phyloP scores from a whole-genome alignment of 2,329 filamentous ascomycete species.

The Aspergillus intermedius region DNA sequence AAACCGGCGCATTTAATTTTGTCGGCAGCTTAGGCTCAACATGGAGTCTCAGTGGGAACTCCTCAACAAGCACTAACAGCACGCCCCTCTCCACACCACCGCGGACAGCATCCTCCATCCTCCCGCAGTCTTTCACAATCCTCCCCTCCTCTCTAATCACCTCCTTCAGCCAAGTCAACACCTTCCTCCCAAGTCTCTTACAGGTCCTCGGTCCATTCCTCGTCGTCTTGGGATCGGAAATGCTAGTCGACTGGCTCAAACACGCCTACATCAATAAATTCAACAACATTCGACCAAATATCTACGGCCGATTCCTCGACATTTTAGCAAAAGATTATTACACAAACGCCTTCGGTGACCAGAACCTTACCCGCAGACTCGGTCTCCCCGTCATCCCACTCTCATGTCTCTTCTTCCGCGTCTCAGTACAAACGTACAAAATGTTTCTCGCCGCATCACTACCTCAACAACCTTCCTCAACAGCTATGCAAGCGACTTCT shows the following conservation, averaged over 20 bases:
- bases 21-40: constrained; percentile 33
- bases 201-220: constrained; percentile 90
- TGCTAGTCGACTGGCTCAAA: constrained; percentile 94
- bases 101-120: constrained; percentile 57
- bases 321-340: constrained; percentile 98
- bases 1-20: constrained; percentile 74
- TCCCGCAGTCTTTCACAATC: constrained; percentile 86
- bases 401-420: constrained; percentile 88
- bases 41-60: constrained; percentile 22
- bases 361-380: constrained; percentile 80
- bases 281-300: constrained; percentile 87
- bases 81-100: constrained; percentile 55
- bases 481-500: constrained; percentile 29
- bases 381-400: constrained; percentile 88
- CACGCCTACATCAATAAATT: constrained; percentile 98
- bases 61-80: constrained; percentile 34
- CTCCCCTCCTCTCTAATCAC: constrained; percentile 50
- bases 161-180: constrained; percentile 38
- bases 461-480: constrained; percentile 57
- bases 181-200: constrained; percentile 46
- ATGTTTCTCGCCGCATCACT: constrained; percentile 93
- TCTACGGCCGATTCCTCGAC: constrained; percentile 86
- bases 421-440: constrained; percentile 91
- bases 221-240: constrained; percentile 90
- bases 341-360: constrained; percentile 85